Conservation (phyloP, 202 grass and related monocot species). For the Setaria viridis region DNA sequence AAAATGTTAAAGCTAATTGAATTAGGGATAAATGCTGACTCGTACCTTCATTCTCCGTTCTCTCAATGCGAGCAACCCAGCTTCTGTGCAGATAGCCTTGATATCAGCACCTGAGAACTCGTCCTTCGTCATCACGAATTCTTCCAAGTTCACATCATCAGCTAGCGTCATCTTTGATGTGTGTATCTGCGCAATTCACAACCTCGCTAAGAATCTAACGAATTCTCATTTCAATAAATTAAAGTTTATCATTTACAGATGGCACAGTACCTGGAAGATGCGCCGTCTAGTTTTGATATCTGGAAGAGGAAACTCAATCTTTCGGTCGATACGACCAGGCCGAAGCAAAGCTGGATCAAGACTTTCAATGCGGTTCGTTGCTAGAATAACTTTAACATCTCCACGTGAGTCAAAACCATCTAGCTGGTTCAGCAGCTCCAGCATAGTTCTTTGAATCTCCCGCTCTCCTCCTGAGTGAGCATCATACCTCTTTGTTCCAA, state of each 20-base stretch:
- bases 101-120: constrained; percentile 97
- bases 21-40: background rate
- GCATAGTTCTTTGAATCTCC: constrained; percentile 97
- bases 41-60: constrained; percentile 92
- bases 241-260: background rate
- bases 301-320: constrained; percentile 96
- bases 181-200: constrained; percentile 73
- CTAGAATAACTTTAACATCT: constrained; percentile 99
- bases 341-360: constrained; percentile 96
- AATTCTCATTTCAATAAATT: background rate
- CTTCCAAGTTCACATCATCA: constrained; percentile 96
- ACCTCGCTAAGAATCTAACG: constrained; percentile 18
- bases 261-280: constrained; percentile 75
- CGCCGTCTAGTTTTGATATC: constrained; percentile 93
- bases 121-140: constrained; percentile 98
- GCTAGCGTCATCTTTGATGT: constrained; percentile 92
- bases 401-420: constrained; percentile 98
- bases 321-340: constrained; percentile 91
- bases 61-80: constrained; percentile 94
- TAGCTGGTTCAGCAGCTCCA: constrained; percentile 90
- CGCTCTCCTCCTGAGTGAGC: constrained; percentile 99
- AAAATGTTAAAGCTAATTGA: constrained; percentile 3
- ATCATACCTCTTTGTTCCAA: constrained; percentile 99
- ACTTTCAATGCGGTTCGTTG: constrained; percentile 93
- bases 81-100: constrained; percentile 96